These are phyloP conservation scores for Hansenula lynferdii DNA, from an alignment of 1,139 yeast genomes.

Conservation along the genomic window DNA sequence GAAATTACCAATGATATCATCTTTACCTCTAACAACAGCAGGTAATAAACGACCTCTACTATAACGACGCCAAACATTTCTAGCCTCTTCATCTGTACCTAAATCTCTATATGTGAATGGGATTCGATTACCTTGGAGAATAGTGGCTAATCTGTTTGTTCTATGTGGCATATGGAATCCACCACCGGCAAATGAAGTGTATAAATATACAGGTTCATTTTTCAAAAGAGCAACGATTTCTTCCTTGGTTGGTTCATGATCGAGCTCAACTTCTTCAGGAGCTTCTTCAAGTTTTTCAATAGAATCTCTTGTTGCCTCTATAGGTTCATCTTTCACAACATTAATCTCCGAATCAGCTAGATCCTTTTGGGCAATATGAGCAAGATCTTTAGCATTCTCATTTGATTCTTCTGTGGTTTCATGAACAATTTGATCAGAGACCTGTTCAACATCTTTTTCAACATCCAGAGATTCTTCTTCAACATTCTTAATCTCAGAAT, in stretches of 20 bases:
- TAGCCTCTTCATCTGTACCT: conserved; percentile 86
- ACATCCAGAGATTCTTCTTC: conserved; percentile 1
- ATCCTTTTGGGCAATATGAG: not conserved
- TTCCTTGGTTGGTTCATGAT: conserved; percentile 22
- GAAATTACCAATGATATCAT: conserved; percentile 82
- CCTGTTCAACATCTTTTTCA: conserved; percentile 1
- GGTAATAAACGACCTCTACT: conserved; percentile 76
- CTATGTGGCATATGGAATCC: conserved; percentile 82
- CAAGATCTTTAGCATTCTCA: not conserved
- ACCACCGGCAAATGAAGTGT: conserved; percentile 83
- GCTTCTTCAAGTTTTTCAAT: conserved; percentile 4
- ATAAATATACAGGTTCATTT: conserved; percentile 64
- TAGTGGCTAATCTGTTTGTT: conserved; percentile 72
- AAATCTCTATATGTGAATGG: conserved; percentile 69
- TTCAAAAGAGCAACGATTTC: conserved; percentile 27
- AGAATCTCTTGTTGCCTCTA: no score
- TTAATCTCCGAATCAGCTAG: not conserved
- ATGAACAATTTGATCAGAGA: not conserved
- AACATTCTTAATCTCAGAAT: conserved; percentile 7
- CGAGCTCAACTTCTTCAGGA: conserved; percentile 11
- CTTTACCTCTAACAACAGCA: conserved; percentile 86
- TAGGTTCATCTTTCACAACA: conserved; percentile 2
- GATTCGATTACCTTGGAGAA: conserved; percentile 70
- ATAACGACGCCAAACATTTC: conserved; percentile 79
- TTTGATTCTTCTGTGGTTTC: not conserved